These are phyloP conservation scores for Vigna mungo DNA, from an alignment of 306 rosid genomes.

Conservation along the genomic window DNA sequence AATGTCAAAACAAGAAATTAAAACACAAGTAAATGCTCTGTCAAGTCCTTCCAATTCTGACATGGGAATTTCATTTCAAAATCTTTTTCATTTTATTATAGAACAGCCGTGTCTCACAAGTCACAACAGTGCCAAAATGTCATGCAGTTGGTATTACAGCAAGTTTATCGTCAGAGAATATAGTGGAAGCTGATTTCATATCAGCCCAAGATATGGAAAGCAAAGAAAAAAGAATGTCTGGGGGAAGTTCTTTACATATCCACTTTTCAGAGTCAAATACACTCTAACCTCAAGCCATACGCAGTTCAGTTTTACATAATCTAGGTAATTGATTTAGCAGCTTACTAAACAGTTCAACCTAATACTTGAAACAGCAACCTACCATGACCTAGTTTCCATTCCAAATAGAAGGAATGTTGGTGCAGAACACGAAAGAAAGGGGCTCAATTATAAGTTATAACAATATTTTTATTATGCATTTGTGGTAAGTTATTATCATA, in stretches of 20 bases:
- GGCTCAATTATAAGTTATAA: neutral
- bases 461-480: neutral
- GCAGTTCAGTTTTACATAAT: constrained; percentile 13
- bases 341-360: neutral
- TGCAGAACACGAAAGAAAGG: neutral
- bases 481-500: neutral
- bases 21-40: too few relatives aligned
- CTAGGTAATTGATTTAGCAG: constrained; percentile 1
- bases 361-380: constrained; percentile 4
- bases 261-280: neutral
- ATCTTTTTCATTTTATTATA: neutral
- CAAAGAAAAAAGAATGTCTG: neutral
- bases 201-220: neutral
- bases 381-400: neutral
- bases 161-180: neutral
- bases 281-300: neutral
- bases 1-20: too few relatives aligned
- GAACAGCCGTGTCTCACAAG: neutral
- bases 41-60: neutral
- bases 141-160: neutral
- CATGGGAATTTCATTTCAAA: neutral
- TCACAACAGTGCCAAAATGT: constrained; percentile 10
- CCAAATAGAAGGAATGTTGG: constrained; percentile 18
- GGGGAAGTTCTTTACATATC: constrained; percentile 1
- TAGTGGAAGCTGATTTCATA: neutral